Conservation (phyloP, 1,139 yeast species). For the Candida pseudoviswanathii region DNA sequence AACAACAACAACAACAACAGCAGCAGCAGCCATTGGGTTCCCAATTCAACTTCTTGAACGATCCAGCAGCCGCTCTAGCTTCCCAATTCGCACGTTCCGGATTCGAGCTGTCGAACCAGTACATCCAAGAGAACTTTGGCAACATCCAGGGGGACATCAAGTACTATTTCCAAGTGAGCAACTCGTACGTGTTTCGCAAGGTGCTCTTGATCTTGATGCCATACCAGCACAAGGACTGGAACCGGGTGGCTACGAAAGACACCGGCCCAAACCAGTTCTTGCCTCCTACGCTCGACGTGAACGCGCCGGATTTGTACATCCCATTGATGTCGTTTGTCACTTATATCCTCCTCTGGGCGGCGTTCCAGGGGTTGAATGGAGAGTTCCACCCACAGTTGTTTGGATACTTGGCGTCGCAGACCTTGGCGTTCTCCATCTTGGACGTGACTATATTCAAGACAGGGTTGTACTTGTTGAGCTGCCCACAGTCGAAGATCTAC, state of each 20-base stretch:
- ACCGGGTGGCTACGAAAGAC: conserved; percentile 52
- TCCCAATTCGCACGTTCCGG: conserved; percentile 89
- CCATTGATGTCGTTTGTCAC: conserved; percentile 94
- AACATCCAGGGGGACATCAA: conserved; percentile 53
- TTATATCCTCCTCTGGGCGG: conserved; percentile 81
- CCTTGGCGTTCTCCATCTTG: conserved; percentile 76
- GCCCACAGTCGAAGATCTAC: conserved; percentile 64
- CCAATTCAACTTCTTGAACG: conserved; percentile 54
- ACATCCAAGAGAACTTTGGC: conserved; percentile 71
- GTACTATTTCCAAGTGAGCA: conserved; percentile 90
- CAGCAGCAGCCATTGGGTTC: conserved; percentile 25
- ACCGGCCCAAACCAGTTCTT: conserved; percentile 53
- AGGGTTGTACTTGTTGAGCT: conserved; percentile 47
- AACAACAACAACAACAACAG: conserved; percentile 25
- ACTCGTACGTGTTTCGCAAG: conserved; percentile 79
- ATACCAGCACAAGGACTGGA: conserved; percentile 82
- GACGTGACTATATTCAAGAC: conserved; percentile 56
- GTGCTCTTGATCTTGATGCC: conserved; percentile 79
- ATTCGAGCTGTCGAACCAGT: conserved; percentile 68
- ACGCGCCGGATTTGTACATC: conserved; percentile 95
- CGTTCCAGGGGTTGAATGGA: conserved; percentile 84
- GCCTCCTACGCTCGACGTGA: conserved; percentile 78
- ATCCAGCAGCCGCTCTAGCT: conserved; percentile 84
- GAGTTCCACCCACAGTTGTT: conserved; percentile 91
- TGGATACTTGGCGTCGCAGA: conserved; percentile 89